Evolutionary conservation across 176 grass and related monocot genomes (phyloP), one percentile per base, ranked within the genome.

Genomic region (Hordeum marinum): DNA sequence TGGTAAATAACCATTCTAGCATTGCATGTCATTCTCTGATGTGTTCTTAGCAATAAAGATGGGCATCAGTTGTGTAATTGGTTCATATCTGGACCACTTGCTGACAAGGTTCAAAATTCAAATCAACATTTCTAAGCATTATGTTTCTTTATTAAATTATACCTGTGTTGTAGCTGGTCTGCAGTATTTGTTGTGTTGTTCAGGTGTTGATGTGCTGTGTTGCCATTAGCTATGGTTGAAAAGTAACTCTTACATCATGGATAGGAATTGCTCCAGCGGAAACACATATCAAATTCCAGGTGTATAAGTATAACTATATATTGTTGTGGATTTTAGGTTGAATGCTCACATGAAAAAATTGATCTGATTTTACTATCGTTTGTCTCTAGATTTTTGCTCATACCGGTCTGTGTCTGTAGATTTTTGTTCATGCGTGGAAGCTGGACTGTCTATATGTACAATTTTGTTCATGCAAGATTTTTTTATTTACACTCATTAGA

Each of bases 61-160:
- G 96, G 89, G 87, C 46, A 94, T 95, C 70, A 84, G 87, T 90
- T 92, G 93, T 72, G 93, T 98, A 57, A 63, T 93, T 80, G 96
- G 96, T 73, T 98, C 96, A 66, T 98, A 98, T 82, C 86, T 98
- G 80, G 96, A 98, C 68, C 96, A 93, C 13, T 81, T 98, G 96
- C 96, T 85, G 93, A 98, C 75, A 95, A 98, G 96, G 93, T 98
- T 74, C 42, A 82, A 72, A 46, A 23, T 72, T 46, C 69, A 27
- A 55, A 27, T 84, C 18, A 6, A 76, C 34, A 59, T 63, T 89
- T 80, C 27, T 42, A 58, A 43, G 6, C 31, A 79, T 86, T 61
- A 75, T 84, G 35, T 78, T 63, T 84, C 80, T 54, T 60, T 72
- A 57, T 68, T 87, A 29, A 68, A 24, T 45, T 76, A 6, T 34